Conservation (phyloP, 805 yeast genomes). For the Lipomyces kockii region DNA sequence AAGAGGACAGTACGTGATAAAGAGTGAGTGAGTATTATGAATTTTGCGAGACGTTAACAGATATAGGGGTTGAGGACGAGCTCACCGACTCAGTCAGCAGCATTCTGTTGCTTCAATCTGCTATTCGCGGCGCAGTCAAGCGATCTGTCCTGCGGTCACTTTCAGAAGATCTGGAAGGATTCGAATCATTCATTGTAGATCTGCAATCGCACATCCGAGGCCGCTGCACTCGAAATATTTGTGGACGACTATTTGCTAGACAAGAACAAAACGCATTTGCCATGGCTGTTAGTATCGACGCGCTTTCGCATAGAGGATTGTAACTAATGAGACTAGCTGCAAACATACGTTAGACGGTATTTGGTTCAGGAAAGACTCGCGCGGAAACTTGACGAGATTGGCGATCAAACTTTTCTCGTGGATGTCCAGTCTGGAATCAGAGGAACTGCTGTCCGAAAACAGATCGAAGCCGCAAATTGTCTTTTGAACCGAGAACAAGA, state of each 20-base stretch:
- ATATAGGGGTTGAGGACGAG: slow-evolving; percentile 14
- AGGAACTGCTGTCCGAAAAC: slow-evolving; percentile 48
- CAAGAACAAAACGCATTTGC: neutral
- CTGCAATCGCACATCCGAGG: slow-evolving; percentile 41
- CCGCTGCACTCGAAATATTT: slow-evolving; percentile 14
- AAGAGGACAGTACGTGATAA: slow-evolving; percentile 15
- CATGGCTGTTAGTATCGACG: neutral
- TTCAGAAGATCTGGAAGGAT: slow-evolving; percentile 11
- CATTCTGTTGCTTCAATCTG: slow-evolving; percentile 29
- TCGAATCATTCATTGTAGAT: neutral
- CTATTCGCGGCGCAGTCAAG: slow-evolving; percentile 25
- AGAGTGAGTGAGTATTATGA: neutral
- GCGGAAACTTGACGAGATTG: slow-evolving; percentile 42
- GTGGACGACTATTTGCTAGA: neutral
- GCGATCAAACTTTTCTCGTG: slow-evolving; percentile 31
- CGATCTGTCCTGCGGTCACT: slow-evolving; percentile 21
- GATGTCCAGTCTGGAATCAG: slow-evolving; percentile 47
- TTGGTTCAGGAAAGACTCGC: slow-evolving; percentile 34
- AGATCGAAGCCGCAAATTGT: slow-evolving; percentile 12
- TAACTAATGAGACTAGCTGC: slow-evolving; percentile 10
- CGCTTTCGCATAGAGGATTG: neutral
- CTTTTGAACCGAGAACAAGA: slow-evolving; percentile 21
- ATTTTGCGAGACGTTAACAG: neutral
- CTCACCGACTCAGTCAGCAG: neutral
- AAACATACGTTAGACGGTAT: slow-evolving; percentile 17